Evolutionary conservation across 2,329 filamentous ascomycete species (phyloP).

Genomic region (Clonostachys rhizophaga): DNA sequence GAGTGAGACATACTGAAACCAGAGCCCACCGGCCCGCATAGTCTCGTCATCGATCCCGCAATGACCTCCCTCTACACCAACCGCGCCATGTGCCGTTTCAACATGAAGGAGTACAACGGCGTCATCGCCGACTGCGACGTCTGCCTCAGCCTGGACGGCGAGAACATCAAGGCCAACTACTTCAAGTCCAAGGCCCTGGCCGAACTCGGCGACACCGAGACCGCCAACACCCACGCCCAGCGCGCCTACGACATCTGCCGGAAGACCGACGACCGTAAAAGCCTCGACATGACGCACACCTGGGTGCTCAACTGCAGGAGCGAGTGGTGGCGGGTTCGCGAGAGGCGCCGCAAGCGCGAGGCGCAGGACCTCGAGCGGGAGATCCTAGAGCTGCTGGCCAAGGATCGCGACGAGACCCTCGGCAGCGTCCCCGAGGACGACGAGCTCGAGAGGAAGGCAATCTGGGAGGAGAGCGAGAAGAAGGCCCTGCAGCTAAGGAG

Average conservation of each 20-base stretch:
- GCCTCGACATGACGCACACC: slow-evolving; percentile 65
- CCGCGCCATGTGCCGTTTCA: slow-evolving; percentile 77
- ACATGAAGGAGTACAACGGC: slow-evolving; percentile 66
- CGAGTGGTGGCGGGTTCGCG: slow-evolving; percentile 74
- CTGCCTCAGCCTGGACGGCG: slow-evolving; percentile 62
- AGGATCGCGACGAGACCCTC: slow-evolving; percentile 37
- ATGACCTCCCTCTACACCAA: slow-evolving; percentile 86
- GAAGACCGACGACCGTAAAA: slow-evolving; percentile 51
- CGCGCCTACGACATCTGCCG: slow-evolving; percentile 70
- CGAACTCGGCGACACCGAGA: slow-evolving; percentile 58
- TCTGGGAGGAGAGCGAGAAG: slow-evolving; percentile 37
- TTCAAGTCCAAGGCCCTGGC: slow-evolving; percentile 82
- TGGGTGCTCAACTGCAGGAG: slow-evolving; percentile 80
- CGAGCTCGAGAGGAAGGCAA: slow-evolving; percentile 41
- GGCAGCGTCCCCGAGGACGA: slow-evolving; percentile 24
- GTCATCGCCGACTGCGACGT: slow-evolving; percentile 74
- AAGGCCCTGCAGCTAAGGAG: slow-evolving; percentile 38
- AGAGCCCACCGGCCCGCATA: slow-evolving; percentile 19
- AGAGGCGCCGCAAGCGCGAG: slow-evolving; percentile 54
- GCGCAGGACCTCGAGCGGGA: slow-evolving; percentile 55
- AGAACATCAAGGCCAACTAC: slow-evolving; percentile 76
- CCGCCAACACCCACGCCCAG: slow-evolving; percentile 66
- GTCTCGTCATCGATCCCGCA: slow-evolving; percentile 71
- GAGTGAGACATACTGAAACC: not conserved
- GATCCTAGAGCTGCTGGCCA: slow-evolving; percentile 45